Evolutionary conservation across 2,329 filamentous ascomycete genomes (phyloP), one percentile per base, ranked within the genome.

Genomic region (Pyrenochaeta sp.): DNA sequence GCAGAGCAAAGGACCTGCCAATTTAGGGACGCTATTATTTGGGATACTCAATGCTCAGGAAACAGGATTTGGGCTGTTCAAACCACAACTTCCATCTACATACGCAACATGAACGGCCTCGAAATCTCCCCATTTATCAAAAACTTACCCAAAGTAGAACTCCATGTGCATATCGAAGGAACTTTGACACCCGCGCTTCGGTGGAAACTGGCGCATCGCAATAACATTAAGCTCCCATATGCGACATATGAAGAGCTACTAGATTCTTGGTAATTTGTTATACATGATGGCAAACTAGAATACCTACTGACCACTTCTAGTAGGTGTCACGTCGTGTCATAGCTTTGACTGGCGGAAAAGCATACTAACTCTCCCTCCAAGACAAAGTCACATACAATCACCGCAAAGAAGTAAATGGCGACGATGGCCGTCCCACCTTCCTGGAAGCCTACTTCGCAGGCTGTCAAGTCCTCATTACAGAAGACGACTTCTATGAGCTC

Each of bases 81-180:
- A 19, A 39, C 8, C 5, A 39, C 22, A 3, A 24, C 28, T 36
- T 27, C 22, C n/a, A n/a, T 19, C 15, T 8, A 19, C 36, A 39
- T 1, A 39, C 36, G 36, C 24, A 47, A 28, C 10, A 58, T 58
- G 55, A 54, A 58, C 34, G 55, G 55, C 37, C 46, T 58, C 30
- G 50, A 58, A 28, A 53, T 58, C 19, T 58, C 55, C 15, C 55
- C 55, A 15, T 58, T 58, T 50, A 54, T 58, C 50, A 49, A 50
- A 40, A 37, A n/a, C 19, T 46, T 54, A 44, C 80, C 81, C 5
- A 82, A 82, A 52, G 76, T 81, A 25, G 81, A 83, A 61, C 78
- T 82, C 6, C 81, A 83, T 61, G 56, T 83, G 24, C 80, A 83
- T 65, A 80, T 83, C 49, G 81, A 83, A 71, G 81, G 81, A 6